Conservation (phyloP, 2,329 filamentous ascomycete species). For the Talaromyces atroroseus region DNA sequence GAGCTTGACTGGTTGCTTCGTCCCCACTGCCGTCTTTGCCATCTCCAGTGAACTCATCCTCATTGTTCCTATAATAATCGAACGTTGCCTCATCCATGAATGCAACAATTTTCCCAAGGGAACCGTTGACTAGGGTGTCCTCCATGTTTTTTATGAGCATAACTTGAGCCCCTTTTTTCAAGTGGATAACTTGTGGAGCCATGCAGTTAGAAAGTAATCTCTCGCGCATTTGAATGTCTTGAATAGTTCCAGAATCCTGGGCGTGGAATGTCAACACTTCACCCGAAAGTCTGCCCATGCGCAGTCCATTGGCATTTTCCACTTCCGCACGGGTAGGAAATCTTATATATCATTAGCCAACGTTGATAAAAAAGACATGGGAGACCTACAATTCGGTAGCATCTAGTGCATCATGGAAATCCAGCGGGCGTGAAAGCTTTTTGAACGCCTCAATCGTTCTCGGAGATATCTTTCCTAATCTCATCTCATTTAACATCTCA, state of each 20-base stretch:
- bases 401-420: conserved; percentile 67
- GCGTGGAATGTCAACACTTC: conserved; percentile 65
- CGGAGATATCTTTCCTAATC: conserved; percentile 73
- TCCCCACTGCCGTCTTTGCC: conserved; percentile 42
- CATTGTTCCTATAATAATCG: conserved; percentile 53
- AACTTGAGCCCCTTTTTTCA: conserved; percentile 91
- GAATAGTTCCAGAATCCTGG: conserved; percentile 63
- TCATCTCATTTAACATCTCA: conserved; percentile 95
- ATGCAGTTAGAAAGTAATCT: conserved; percentile 85
- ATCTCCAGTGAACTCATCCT: conserved; percentile 50
- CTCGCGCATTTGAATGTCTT: conserved; percentile 63
- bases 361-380: background rate
- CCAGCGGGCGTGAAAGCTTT: conserved; percentile 63
- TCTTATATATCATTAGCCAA: conserved; percentile 39
- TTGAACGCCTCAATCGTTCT: conserved; percentile 72
- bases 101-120: conserved; percentile 74
- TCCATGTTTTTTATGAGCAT: conserved; percentile 99
- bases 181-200: conserved; percentile 71
- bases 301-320: conserved; percentile 72
- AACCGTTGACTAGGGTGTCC: conserved; percentile 87
- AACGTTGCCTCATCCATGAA: conserved; percentile 70
- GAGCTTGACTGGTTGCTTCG: conserved; percentile 37
- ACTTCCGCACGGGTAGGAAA: conserved; percentile 90
- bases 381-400: conserved; percentile 70
- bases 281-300: conserved; percentile 68